Evolutionary conservation across 768 basidiomycete genomes (phyloP), one percentile per base, ranked within the genome.

Genomic region (Termitomyces sp.): DNA sequence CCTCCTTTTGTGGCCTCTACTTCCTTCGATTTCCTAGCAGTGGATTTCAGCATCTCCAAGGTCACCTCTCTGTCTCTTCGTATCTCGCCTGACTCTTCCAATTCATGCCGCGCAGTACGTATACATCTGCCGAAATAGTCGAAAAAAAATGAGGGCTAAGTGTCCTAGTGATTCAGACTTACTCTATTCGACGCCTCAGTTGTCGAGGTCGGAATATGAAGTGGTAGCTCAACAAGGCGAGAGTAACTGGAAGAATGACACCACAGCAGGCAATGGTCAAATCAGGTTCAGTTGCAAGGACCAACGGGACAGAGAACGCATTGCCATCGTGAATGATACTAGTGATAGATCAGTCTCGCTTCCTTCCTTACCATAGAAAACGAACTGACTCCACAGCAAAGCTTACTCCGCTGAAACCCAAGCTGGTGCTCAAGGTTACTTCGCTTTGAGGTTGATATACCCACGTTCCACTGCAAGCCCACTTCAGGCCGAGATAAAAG

Each of bases 1-100:
- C 91, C 91, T 74, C 83, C 82, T 69, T 79, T 83, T 23, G 77
- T 76, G 59, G 76, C 78, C 69, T 95, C 91, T 25, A 77, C 69
- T 35, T 83, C 77, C 58, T 76, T 77, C 64, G 84, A 86, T 63
- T 81, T 82, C 66, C 76, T 76, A 14, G 88, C 89, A 16, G 80
- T 76, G 55, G 91, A 86, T 60, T 79, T 79, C 62, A 96, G 79
- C 44, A 95, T 70, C 52, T 69, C 71, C 57, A 77, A 70, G 7
- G 84, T 84, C 8, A 86, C 82, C 59, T 84, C 79, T 46, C 83
- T 82, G 67, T 90, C 83, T 64, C 79, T 77, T 64, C 79, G 76
- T 61, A 82, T 71, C 64, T 82, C 84, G 11, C 79, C 77, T 59
- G 86, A 82, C 66, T 85, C 83, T 56, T 91, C 86, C 51, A 81